phyloP scores from a whole-genome alignment of 331 rosid species.

The Erythrophleum ivorense region DNA sequence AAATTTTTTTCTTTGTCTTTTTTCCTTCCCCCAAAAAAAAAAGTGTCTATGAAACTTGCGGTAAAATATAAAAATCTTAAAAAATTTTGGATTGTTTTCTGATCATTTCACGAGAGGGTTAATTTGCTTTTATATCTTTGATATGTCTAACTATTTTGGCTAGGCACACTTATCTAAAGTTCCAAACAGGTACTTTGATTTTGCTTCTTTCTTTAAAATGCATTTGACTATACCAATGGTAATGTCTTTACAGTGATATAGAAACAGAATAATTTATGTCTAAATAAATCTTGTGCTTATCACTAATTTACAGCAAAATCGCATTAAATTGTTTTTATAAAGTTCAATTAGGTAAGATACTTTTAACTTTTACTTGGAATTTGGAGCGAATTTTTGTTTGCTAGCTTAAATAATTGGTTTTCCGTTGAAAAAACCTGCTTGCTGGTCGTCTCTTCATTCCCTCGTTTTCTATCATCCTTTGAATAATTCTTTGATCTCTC shows the following conservation, averaged over 20 bases:
- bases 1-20: background rate
- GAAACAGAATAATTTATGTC: conserved; percentile 29
- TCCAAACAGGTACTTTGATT: conserved; percentile 1
- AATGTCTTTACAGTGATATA: background rate
- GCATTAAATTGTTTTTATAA: conserved; percentile 26
- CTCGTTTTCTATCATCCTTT: conserved; percentile 37
- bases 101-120: background rate
- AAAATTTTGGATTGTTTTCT: background rate
- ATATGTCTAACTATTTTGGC: background rate
- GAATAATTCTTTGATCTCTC: conserved; percentile 39
- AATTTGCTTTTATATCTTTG: background rate
- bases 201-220: conserved; percentile 1
- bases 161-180: background rate
- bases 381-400: conserved; percentile 50
- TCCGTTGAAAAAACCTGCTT: conserved; percentile 15
- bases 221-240: background rate
- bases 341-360: conserved; percentile 54
- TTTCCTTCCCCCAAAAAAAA: background rate
- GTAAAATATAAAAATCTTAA: background rate
- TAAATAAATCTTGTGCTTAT: conserved; percentile 1
- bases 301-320: conserved; percentile 35
- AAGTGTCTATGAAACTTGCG: too few species aligned
- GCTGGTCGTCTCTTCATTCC: conserved; percentile 39
- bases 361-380: conserved; percentile 53
- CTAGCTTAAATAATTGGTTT: conserved; percentile 32